Evolutionary conservation across 306 rosid genomes (phyloP).

Genomic region (Trifolium subterraneum): DNA sequence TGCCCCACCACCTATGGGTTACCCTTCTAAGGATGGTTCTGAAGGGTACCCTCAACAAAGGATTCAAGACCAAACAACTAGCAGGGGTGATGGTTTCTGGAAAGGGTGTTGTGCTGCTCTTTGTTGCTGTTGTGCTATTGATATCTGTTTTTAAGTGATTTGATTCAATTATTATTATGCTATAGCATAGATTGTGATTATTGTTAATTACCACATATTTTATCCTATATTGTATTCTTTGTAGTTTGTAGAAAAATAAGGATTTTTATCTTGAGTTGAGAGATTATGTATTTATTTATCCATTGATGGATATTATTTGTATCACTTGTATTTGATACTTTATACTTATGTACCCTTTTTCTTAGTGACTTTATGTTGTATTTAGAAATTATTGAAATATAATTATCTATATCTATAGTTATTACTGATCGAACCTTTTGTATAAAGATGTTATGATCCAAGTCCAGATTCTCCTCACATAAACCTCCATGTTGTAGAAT

Average conservation of each 20-base stretch:
- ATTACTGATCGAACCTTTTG: too few species aligned
- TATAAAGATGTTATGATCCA: too few species aligned
- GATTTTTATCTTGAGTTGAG: background rate
- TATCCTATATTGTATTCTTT: slow-evolving; percentile 29
- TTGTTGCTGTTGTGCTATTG: slow-evolving; percentile 58
- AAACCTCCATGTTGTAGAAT: too few species aligned
- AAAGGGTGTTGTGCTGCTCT: slow-evolving; percentile 58
- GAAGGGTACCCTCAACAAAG: slow-evolving; percentile 41
- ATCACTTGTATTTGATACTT: background rate
- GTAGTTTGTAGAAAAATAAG: slow-evolving; percentile 28
- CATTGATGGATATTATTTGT: background rate
- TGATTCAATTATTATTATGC: slow-evolving; percentile 32
- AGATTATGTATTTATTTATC: slow-evolving; percentile 9
- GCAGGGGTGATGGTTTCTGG: slow-evolving; percentile 57
- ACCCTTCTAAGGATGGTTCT: slow-evolving; percentile 42
- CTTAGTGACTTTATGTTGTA: too few species aligned
- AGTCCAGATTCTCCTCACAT: too few species aligned
- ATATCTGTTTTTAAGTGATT: slow-evolving; percentile 39
- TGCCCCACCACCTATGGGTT: slow-evolving; percentile 52
- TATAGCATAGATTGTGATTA: background rate
- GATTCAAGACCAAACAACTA: slow-evolving; percentile 39
- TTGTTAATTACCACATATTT: background rate
- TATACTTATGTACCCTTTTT: background rate
- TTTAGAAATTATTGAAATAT: background rate
- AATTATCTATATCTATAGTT: background rate